phyloP scores from a whole-genome alignment of 2,329 filamentous ascomycete genomes.

The Xylaria sp. region DNA sequence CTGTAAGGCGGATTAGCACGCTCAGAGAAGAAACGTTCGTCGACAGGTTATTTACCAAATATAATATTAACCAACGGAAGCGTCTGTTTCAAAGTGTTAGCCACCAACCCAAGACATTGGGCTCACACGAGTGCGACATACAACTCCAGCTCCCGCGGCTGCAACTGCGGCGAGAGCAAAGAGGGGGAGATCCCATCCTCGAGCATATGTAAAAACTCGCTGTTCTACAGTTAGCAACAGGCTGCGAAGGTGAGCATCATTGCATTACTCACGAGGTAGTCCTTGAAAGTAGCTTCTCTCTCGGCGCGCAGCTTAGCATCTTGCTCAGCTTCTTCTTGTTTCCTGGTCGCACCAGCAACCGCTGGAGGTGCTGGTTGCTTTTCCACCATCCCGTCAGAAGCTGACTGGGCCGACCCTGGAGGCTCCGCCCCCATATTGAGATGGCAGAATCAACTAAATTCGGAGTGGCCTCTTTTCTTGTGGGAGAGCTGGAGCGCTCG shows the following conservation, averaged over 20 bases:
- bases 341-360: constrained; percentile 27
- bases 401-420: constrained; percentile 29
- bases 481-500: background rate
- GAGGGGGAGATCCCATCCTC: constrained; percentile 61
- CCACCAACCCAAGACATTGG: background rate
- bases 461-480: background rate
- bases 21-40: constrained; percentile 20
- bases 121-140: constrained; percentile 40
- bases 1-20: constrained; percentile 43
- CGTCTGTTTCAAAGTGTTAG: constrained; percentile 52
- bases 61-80: constrained; percentile 70
- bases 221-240: constrained; percentile 43
- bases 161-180: constrained; percentile 60
- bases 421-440: constrained; percentile 40
- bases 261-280: constrained; percentile 54
- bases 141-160: constrained; percentile 62
- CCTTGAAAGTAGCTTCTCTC: constrained; percentile 57
- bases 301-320: constrained; percentile 56
- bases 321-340: constrained; percentile 48
- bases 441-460: background rate
- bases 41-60: constrained; percentile 56
- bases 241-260: background rate
- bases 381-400: constrained; percentile 8
- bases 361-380: constrained; percentile 23
- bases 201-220: constrained; percentile 66